Percentiles rank a stretch among this genome's conserved stretches.
phyloP scores from a whole-genome alignment of 176 grass and related monocot species.

The Phyllostachys edulis region DNA sequence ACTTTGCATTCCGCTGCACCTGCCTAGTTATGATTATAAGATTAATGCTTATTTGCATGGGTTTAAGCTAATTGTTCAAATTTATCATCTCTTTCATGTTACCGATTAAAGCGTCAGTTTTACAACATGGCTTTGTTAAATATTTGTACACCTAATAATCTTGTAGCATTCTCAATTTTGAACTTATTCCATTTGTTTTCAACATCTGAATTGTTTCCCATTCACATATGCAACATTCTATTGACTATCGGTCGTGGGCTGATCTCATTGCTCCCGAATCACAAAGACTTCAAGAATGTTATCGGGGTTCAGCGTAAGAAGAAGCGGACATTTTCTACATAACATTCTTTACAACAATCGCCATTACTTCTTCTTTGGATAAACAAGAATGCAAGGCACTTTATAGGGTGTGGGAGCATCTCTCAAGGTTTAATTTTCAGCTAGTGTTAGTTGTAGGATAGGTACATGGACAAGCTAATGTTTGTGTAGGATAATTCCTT shows the following conservation, averaged over 20 bases:
- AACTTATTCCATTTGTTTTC: conserved; percentile 7
- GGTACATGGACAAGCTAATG: conserved; percentile 27
- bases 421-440: conserved; percentile 88
- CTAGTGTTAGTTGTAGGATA: conserved; percentile 44
- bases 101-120: background rate
- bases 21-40: background rate
- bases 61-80: background rate
- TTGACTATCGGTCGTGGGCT: conserved; percentile 97
- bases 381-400: conserved; percentile 98
- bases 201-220: background rate
- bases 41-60: background rate
- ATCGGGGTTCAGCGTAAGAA: conserved; percentile 71
- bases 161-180: too few relatives aligned
- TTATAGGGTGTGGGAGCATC: conserved; percentile 95
- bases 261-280: conserved; percentile 92
- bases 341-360: conserved; percentile 95
- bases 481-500: background rate
- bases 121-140: too few relatives aligned
- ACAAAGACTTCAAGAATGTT: conserved; percentile 69
- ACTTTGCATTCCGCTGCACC: too few relatives aligned
- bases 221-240: conserved; percentile 71
- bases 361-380: conserved; percentile 90
- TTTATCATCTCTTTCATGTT: background rate
- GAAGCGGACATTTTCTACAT: conserved; percentile 93
- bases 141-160: too few relatives aligned